Evolutionary conservation across 495 filamentous ascomycete genomes (phyloP).

Genomic region (Xylaria telfairii): DNA sequence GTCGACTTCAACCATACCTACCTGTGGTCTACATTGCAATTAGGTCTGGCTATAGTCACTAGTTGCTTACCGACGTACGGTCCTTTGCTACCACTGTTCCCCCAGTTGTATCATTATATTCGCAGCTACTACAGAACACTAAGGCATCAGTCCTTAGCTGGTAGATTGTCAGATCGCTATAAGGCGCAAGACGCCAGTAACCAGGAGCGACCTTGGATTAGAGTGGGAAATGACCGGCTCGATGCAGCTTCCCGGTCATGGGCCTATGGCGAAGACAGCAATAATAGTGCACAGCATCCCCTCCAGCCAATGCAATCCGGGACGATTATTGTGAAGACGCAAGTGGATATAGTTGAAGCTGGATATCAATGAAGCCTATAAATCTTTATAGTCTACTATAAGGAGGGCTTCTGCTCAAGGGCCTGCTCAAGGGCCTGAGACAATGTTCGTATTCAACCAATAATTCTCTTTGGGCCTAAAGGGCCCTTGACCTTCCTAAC

Average conservation of each 20-base stretch:
- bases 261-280: not conserved
- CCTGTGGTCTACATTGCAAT: not conserved
- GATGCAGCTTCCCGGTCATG: not conserved
- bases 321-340: conserved; percentile 3
- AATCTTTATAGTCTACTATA: too few relatives aligned
- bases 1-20: not conserved
- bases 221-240: not conserved
- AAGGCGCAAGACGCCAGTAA: not conserved
- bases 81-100: not conserved
- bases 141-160: not conserved
- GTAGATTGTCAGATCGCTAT: not conserved
- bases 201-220: conserved; percentile 1
- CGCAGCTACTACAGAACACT: not conserved
- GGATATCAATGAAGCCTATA: too few relatives aligned
- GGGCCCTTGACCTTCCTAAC: too few relatives aligned
- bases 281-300: not conserved
- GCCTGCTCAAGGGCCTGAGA: too few relatives aligned
- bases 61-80: not conserved
- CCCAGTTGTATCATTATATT: not conserved
- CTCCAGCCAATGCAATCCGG: not conserved
- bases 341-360: conserved; percentile 10
- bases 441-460: too few relatives aligned
- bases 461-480: too few relatives aligned
- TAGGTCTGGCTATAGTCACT: not conserved
- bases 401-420: too few relatives aligned